Evolutionary conservation across 2,329 filamentous ascomycete species (phyloP).

Genomic region (Tolypocladium album): DNA sequence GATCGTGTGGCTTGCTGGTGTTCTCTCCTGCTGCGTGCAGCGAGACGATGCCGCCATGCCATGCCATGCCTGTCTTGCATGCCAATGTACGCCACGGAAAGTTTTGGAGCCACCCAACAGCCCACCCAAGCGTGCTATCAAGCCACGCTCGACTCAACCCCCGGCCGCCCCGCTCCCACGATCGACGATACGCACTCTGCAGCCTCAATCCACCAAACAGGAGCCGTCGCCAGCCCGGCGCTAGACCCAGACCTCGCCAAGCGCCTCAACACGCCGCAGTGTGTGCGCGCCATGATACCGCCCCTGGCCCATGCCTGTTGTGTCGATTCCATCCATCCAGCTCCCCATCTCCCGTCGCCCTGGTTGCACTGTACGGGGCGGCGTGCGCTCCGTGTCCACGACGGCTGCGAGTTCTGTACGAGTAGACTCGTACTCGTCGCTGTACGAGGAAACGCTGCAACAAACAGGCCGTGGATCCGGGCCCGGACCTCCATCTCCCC

Average conservation of each 20-base stretch:
- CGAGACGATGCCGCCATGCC: not conserved
- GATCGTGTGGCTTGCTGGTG: not conserved
- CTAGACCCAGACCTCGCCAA: not conserved
- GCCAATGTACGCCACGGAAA: not conserved
- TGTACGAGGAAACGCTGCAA: not conserved
- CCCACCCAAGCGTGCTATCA: not conserved
- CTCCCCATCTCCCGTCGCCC: not conserved
- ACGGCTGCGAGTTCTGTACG: too few relatives aligned
- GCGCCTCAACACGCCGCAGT: not conserved
- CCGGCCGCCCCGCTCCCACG: not conserved
- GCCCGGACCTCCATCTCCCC: not conserved
- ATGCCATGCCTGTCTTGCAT: not conserved
- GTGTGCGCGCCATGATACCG: not conserved
- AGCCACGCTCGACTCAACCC: not conserved
- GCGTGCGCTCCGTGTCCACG: not conserved
- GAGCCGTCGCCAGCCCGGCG: not conserved
- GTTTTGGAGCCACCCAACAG: not conserved
- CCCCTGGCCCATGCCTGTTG: not conserved
- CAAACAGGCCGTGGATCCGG: not conserved
- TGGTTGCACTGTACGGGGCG: not conserved
- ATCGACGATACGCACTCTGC: not conserved
- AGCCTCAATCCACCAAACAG: constrained; percentile 1
- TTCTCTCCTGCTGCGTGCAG: not conserved
- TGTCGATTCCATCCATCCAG: not conserved
- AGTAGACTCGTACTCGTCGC: not conserved